A percentile compares a stretch with the other conserved stretches of the same genome.
These are phyloP conservation scores for Bullera alba DNA, from an alignment of 768 basidiomycete genomes.

Conservation along the genomic window DNA sequence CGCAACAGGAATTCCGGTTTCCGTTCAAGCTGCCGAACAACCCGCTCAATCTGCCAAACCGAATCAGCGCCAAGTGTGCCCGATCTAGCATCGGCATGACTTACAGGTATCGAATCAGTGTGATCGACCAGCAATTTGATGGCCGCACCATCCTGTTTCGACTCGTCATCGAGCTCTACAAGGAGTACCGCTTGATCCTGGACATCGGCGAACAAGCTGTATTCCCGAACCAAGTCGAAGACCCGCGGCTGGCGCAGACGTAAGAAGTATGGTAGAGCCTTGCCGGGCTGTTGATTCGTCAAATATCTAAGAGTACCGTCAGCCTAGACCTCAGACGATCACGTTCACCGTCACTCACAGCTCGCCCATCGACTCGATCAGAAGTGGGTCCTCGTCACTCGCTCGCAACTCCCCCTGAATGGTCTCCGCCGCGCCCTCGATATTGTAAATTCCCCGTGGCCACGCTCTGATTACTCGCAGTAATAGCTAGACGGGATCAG, in stretches of 20 bases:
- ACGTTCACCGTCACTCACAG: constrained; percentile 52
- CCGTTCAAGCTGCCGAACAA: constrained; percentile 74
- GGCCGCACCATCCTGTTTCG: constrained; percentile 47
- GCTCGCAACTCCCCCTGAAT: constrained; percentile 73
- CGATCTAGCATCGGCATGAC: constrained; percentile 33
- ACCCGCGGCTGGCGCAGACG: constrained; percentile 79
- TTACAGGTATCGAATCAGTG: constrained; percentile 88
- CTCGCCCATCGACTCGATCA: constrained; percentile 94
- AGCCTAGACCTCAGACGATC: neutral
- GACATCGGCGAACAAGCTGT: constrained; percentile 90
- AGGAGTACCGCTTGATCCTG: constrained; percentile 86
- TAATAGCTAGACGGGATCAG: constrained; percentile 54
- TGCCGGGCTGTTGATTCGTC: constrained; percentile 82
- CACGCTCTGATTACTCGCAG: constrained; percentile 74
- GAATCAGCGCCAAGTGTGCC: neutral
- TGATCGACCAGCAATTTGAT: constrained; percentile 85
- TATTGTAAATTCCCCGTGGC: constrained; percentile 86
- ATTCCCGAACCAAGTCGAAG: constrained; percentile 85
- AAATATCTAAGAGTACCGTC: constrained; percentile 57
- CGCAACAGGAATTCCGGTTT: constrained; percentile 78
- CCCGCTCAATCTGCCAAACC: constrained; percentile 69
- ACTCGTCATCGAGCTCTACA: constrained; percentile 89
- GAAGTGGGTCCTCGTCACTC: constrained; percentile 53
- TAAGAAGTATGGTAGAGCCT: constrained; percentile 84
- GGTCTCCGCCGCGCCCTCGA: constrained; percentile 78